Percentiles rank a stretch among this genome's conserved stretches.
Evolutionary conservation across 768 basidiomycete genomes (phyloP).

Genomic region (Lepiota subincarnata): DNA sequence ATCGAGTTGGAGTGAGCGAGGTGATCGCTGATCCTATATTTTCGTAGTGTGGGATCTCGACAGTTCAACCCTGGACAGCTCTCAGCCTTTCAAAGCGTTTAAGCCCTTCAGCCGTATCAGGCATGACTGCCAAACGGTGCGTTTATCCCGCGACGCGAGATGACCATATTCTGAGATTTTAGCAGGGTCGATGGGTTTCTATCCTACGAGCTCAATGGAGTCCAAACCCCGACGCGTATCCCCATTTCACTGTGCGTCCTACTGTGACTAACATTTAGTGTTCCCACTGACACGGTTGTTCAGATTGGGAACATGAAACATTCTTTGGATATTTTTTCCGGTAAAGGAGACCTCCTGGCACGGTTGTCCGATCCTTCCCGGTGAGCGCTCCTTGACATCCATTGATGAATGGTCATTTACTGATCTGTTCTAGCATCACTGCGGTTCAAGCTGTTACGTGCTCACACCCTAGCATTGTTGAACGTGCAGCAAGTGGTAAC

Average conservation of each 20-base stretch:
- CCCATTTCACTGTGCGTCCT: constrained; percentile 71
- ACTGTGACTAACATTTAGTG: not conserved
- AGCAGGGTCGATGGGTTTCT: constrained; percentile 79
- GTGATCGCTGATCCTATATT: constrained; percentile 6
- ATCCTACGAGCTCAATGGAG: constrained; percentile 76
- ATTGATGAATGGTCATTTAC: constrained; percentile 9
- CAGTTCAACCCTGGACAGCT: constrained; percentile 42
- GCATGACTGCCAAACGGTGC: constrained; percentile 81
- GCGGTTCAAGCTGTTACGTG: constrained; percentile 91
- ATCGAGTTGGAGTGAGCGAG: not conserved
- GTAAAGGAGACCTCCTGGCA: constrained; percentile 71
- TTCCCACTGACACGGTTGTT: not conserved
- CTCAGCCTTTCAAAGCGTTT: constrained; percentile 52
- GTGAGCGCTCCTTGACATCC: constrained; percentile 30
- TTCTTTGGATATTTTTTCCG: constrained; percentile 68
- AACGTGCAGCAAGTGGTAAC: constrained; percentile 74
- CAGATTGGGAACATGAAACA: constrained; percentile 81
- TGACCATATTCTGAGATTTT: not conserved
- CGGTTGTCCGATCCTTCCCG: constrained; percentile 52
- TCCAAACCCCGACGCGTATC: constrained; percentile 72
- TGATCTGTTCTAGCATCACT: constrained; percentile 47
- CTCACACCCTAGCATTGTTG: constrained; percentile 72
- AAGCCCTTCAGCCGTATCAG: constrained; percentile 57
- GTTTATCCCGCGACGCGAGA: constrained; percentile 16
- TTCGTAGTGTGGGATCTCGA: constrained; percentile 72